Evolutionary conservation across 2,329 filamentous ascomycete species (phyloP).

Genomic region (Ceratocystis eucalypticola): DNA sequence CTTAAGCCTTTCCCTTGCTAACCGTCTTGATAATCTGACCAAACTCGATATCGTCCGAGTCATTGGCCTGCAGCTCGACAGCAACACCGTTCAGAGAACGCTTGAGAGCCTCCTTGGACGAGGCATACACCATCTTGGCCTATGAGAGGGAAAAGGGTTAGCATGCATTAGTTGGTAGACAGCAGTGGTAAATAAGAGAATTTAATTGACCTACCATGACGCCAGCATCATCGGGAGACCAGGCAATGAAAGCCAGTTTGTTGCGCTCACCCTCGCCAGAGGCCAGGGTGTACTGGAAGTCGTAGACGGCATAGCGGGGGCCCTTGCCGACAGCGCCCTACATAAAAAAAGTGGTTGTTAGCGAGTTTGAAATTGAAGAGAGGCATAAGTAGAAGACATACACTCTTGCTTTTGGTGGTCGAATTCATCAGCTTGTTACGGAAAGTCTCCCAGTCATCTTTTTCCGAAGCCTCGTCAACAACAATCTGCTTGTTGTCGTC

Average conservation of each 20-base stretch:
- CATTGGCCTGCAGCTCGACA: conserved; percentile 70
- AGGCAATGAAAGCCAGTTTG: conserved; percentile 68
- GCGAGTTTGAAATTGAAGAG: background rate
- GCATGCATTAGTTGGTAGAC: background rate
- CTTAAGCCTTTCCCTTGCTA: conserved; percentile 48
- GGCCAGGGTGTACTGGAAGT: conserved; percentile 63
- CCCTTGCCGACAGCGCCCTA: conserved; percentile 50
- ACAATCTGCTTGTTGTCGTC: conserved; percentile 73
- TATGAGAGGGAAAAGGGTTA: conserved; percentile 26
- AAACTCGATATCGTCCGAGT: conserved; percentile 68
- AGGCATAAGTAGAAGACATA: conserved; percentile 25
- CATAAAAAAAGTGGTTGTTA: conserved; percentile 10
- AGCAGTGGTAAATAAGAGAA: background rate
- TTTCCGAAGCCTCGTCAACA: conserved; percentile 57
- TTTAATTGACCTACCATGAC: conserved; percentile 48
- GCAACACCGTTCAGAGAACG: conserved; percentile 62
- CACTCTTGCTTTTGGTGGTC: conserved; percentile 57
- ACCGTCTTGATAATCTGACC: conserved; percentile 53
- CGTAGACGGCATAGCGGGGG: conserved; percentile 72
- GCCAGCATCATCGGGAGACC: conserved; percentile 68
- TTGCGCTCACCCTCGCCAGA: conserved; percentile 61
- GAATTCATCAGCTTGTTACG: conserved; percentile 63
- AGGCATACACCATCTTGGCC: conserved; percentile 84
- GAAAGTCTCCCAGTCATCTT: conserved; percentile 58
- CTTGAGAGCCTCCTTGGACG: conserved; percentile 78